These are phyloP conservation scores for Xylariaceae sp. DNA, from an alignment of 2,329 filamentous ascomycete species.

Conservation along the genomic window DNA sequence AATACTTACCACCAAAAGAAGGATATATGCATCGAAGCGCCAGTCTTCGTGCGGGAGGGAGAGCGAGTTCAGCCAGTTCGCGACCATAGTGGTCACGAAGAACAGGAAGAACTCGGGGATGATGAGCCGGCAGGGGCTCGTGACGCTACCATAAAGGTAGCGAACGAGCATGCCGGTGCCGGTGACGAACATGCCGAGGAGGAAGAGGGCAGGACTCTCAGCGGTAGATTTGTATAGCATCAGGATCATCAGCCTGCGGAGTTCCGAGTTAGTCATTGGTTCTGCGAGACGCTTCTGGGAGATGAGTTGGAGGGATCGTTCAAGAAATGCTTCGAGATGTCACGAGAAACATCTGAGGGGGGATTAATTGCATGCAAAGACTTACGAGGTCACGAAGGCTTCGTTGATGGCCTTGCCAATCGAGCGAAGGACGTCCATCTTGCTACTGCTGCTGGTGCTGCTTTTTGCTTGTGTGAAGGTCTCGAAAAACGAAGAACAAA, in stretches of 20 bases:
- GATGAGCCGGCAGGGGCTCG: not conserved
- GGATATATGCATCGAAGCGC: not conserved
- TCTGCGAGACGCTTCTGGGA: not conserved
- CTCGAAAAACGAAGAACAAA: too few relatives aligned
- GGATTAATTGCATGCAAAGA: not conserved
- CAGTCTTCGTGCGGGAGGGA: not conserved
- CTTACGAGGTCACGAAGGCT: slow-evolving; percentile 18
- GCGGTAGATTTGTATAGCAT: slow-evolving; percentile 1
- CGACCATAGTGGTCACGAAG: not conserved
- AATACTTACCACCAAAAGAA: not conserved
- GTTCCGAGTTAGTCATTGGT: not conserved
- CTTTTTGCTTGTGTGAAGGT: too few relatives aligned
- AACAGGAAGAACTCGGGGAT: slow-evolving; percentile 7
- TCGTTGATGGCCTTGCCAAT: too few relatives aligned
- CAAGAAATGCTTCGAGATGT: not conserved
- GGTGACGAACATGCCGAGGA: too few relatives aligned
- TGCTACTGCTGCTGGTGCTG: not conserved
- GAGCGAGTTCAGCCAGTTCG: not conserved
- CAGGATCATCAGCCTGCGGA: slow-evolving; percentile 15
- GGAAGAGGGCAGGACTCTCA: not conserved
- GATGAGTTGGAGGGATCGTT: not conserved
- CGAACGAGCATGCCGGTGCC: not conserved
- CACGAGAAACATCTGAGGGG: not conserved
- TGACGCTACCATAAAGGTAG: not conserved
- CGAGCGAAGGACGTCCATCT: not conserved